Conservation (phyloP, 345 rosid species). For the Brassica incana region DNA sequence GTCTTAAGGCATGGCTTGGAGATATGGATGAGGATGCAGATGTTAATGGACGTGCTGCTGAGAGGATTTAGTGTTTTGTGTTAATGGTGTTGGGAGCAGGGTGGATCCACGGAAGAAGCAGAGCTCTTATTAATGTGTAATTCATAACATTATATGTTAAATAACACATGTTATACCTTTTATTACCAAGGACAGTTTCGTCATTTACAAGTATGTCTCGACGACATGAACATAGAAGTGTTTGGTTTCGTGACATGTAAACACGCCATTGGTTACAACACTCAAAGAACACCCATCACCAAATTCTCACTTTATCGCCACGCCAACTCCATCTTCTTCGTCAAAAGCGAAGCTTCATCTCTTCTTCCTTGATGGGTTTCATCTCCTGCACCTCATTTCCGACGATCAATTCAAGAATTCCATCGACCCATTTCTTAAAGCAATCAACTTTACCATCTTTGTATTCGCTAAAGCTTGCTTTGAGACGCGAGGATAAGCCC, state of each 20-base stretch:
- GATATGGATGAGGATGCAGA: constrained; percentile 41
- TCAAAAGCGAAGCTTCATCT: constrained; percentile 9
- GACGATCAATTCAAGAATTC: constrained; percentile 7
- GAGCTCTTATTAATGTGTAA: not conserved
- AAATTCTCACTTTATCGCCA: not conserved
- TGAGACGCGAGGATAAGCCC: constrained; percentile 20
- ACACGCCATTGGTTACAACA: constrained; percentile 24
- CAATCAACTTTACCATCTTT: not conserved
- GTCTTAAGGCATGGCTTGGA: constrained; percentile 82
- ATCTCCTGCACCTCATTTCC: constrained; percentile 37
- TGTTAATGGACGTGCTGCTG: constrained; percentile 19
- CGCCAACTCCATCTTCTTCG: constrained; percentile 15
- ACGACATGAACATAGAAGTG: not conserved
- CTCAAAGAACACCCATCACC: constrained; percentile 22
- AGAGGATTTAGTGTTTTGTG: constrained; percentile 28
- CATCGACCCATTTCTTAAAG: constrained; percentile 22
- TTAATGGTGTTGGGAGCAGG: not conserved
- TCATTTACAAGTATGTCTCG: not conserved
- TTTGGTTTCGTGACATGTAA: constrained; percentile 23
- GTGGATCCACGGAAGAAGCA: not conserved
- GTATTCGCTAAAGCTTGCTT: constrained; percentile 21
- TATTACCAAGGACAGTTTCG: not conserved
- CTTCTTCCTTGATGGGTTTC: constrained; percentile 43
- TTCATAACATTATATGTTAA: not conserved
- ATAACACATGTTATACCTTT: not conserved